A percentile compares a stretch with the other conserved stretches of the same genome.
Evolutionary conservation across 352 stramenopile genomes (phyloP).

Genomic region (Pythium brachiatum): DNA sequence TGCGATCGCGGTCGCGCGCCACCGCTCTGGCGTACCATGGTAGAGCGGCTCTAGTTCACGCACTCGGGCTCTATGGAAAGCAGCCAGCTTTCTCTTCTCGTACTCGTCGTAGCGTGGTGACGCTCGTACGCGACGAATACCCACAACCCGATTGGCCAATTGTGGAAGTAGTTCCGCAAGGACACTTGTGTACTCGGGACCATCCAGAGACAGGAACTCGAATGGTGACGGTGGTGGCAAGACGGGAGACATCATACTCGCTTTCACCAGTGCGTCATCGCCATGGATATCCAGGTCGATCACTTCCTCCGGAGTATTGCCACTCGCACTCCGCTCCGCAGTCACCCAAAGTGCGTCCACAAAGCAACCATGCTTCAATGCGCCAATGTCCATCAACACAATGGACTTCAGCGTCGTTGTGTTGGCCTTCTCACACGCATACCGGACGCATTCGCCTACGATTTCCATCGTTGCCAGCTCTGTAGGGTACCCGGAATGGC

Average conservation of each 20-base stretch:
- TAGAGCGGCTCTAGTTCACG: constrained; percentile 16
- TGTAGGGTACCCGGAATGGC: neutral
- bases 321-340: neutral
- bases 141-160: neutral
- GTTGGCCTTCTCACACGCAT: constrained; percentile 6
- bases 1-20: constrained; percentile 22
- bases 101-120: constrained; percentile 2
- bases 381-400: constrained; percentile 43
- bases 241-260: neutral
- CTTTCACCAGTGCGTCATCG: neutral
- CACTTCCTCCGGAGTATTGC: neutral
- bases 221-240: constrained; percentile 13
- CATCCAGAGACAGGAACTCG: neutral
- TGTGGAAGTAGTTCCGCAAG: neutral
- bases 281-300: neutral
- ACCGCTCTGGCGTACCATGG: constrained; percentile 25
- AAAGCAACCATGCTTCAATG: constrained; percentile 33
- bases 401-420: constrained; percentile 25
- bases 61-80: neutral
- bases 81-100: neutral
- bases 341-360: constrained; percentile 13
- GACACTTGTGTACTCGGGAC: constrained; percentile 7
- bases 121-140: constrained; percentile 7
- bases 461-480: constrained; percentile 28
- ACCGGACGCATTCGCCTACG: constrained; percentile 22